These are phyloP conservation scores for Crucibulum laeve DNA, from an alignment of 768 basidiomycete species.

Conservation along the genomic window DNA sequence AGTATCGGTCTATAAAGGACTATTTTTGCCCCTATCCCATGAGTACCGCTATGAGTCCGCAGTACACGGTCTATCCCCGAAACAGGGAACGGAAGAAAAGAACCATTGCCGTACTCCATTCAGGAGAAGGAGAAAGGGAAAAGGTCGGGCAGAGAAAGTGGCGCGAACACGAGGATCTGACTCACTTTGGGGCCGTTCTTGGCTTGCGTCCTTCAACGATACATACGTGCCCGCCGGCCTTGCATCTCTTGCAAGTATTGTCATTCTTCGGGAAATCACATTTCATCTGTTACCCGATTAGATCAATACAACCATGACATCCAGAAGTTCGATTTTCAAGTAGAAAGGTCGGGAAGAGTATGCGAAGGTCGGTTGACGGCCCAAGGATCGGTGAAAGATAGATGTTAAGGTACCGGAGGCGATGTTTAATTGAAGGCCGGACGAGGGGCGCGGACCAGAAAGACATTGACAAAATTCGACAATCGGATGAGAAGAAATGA, in stretches of 20 bases:
- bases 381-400: not conserved
- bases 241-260: conserved; percentile 78
- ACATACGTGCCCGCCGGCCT: conserved; percentile 66
- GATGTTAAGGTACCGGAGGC: not conserved
- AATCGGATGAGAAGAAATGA: not conserved
- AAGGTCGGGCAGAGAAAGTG: conserved; percentile 12
- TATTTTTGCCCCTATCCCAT: not conserved
- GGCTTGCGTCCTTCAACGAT: conserved; percentile 83
- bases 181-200: conserved; percentile 78
- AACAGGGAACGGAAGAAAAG: not conserved
- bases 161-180: conserved; percentile 15
- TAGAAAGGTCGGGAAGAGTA: not conserved
- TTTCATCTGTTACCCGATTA: conserved; percentile 61
- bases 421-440: not conserved
- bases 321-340: not conserved
- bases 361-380: not conserved
- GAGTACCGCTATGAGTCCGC: not conserved
- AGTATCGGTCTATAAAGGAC: not conserved
- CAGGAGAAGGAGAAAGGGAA: conserved; percentile 6
- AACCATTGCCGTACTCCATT: not conserved
- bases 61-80: not conserved
- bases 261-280: conserved; percentile 74
- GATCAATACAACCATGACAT: conserved; percentile 1
- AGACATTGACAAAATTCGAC: conserved; percentile 9
- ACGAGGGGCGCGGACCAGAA: not conserved